Base-by-base conservation (phyloP, 31 red algal species). In the Odonthalia washingtoniensis region DNA sequence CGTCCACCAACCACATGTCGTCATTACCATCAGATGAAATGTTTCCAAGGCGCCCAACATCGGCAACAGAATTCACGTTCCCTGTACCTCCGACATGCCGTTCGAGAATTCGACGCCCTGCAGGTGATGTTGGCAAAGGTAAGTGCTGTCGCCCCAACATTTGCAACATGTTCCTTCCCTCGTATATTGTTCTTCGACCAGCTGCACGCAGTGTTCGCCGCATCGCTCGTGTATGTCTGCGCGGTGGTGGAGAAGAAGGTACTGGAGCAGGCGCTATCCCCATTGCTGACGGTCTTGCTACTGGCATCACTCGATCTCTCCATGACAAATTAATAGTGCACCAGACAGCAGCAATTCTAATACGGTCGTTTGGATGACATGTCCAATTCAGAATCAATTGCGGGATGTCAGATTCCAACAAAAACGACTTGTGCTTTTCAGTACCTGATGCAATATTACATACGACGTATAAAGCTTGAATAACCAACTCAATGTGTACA, bases 391-490 rank as follows among this genome's bases (percentile, higher is more conserved):
- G 37, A 52, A 92, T 70, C 9, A 92, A 76, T 27, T 74, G 45
- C 31, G 90, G 83, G 36, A 92, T 86, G 1, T 87, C 83, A 34
- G 90, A 92, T 43, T 87, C 73, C 31, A 92, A 80, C 2, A 92
- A 42, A 35, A 57, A 82, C 3, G 83, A 81, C 45, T 92, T 92
- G 66, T 87, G 83, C 27, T 82, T 68, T 83, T 92, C 90, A 30
- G 90, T 86, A 14, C 90, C 90, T 36, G 90, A 86, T 16, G 90
- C 90, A 82, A 92, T 87, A 75, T 92, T 92, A 36, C 82, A 92
- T 27, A 92, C 83, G 17, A 87, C 90, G 6, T 92, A 92, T 57
- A 92, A 68, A 1, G 90, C 90, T 42, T 92, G 90, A 44, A 87
- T 80, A n/a, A 74, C 89, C 12, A 91, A 26, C 34, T 91, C 73